Conservation (phyloP, 495 filamentous ascomycete species). For the Neurospora sp. region DNA sequence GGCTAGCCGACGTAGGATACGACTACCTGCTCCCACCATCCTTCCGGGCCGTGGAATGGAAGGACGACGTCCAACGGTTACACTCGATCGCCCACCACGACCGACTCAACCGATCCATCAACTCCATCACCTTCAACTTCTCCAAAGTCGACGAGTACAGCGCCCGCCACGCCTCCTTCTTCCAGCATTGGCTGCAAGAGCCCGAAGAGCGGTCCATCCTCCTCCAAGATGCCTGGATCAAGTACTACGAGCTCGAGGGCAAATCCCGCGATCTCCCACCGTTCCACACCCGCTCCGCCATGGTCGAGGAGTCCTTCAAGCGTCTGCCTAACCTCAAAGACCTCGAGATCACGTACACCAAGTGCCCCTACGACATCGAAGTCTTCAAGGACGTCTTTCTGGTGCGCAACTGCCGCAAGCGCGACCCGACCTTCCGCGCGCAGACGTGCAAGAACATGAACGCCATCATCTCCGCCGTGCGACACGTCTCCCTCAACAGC, state of each 20-base stretch:
- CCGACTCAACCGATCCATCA: constrained; percentile 30
- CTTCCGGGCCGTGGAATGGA: constrained; percentile 36
- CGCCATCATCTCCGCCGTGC: constrained; percentile 32
- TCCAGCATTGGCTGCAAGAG: constrained; percentile 32
- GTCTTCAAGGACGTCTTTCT: constrained; percentile 29
- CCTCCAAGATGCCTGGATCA: constrained; percentile 27
- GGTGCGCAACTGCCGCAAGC: constrained; percentile 31
- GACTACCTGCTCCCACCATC: constrained; percentile 30
- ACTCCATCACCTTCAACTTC: constrained; percentile 35
- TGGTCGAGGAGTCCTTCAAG: constrained; percentile 32
- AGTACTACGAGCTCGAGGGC: constrained; percentile 30
- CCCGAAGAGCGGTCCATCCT: constrained; percentile 26
- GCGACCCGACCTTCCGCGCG: constrained; percentile 17
- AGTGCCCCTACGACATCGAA: constrained; percentile 28
- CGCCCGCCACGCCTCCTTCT: constrained; percentile 27
- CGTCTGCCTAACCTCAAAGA: constrained; percentile 32
- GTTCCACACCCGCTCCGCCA: constrained; percentile 27
- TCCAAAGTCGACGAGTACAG: constrained; percentile 32
- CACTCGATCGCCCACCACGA: constrained; percentile 33
- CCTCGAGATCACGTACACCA: constrained; percentile 34
- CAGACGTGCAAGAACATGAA: constrained; percentile 33
- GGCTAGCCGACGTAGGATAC: constrained; percentile 34
- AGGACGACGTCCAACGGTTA: constrained; percentile 34
- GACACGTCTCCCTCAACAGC: constrained; percentile 25
- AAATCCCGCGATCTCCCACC: constrained; percentile 23